Evolutionary conservation across 495 filamentous ascomycete species (phyloP).

Genomic region (Penicillium dipodomyicola): DNA sequence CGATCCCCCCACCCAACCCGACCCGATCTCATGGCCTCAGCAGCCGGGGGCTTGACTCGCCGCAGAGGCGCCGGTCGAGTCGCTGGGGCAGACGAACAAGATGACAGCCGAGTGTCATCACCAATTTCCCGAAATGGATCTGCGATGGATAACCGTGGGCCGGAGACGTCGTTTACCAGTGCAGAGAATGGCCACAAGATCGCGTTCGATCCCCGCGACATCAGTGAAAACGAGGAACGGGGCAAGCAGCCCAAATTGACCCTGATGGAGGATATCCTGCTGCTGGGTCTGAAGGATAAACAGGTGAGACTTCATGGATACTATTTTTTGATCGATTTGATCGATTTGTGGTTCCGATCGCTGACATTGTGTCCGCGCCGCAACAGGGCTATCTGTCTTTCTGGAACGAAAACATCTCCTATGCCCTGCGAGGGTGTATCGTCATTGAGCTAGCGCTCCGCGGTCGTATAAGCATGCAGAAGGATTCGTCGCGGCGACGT

Average conservation of each 20-base stretch:
- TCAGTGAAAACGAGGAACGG: constrained; percentile 93
- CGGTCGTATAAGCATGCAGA: constrained; percentile 97
- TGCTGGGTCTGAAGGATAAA: constrained; percentile 96
- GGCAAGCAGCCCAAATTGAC: constrained; percentile 98
- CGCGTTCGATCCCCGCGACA: constrained; percentile 94
- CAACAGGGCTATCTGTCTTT: constrained; percentile 92
- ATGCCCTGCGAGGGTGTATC: constrained; percentile 94
- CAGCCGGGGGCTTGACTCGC: constrained; percentile 69
- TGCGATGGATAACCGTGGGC: constrained; percentile 60
- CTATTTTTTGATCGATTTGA: neutral
- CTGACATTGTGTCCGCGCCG: constrained; percentile 21
- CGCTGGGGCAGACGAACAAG: constrained; percentile 53
- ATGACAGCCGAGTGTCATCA: constrained; percentile 68
- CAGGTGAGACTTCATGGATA: constrained; percentile 58
- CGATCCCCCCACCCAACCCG: constrained; percentile 14
- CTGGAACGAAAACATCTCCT: constrained; percentile 99
- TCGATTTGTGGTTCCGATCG: constrained; percentile 10
- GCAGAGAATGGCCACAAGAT: constrained; percentile 98
- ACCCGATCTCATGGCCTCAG: constrained; percentile 57
- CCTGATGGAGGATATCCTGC: constrained; percentile 94
- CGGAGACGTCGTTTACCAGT: constrained; percentile 89
- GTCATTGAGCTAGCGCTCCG: constrained; percentile 95
- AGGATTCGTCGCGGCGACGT: constrained; percentile 85
- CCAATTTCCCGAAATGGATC: constrained; percentile 59
- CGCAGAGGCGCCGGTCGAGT: constrained; percentile 68